Percentiles rank a stretch among this genome's conserved stretches.
These are phyloP conservation scores for Fraxinus baroniana DNA, from an alignment of 305 asterid genomes.

Conservation along the genomic window DNA sequence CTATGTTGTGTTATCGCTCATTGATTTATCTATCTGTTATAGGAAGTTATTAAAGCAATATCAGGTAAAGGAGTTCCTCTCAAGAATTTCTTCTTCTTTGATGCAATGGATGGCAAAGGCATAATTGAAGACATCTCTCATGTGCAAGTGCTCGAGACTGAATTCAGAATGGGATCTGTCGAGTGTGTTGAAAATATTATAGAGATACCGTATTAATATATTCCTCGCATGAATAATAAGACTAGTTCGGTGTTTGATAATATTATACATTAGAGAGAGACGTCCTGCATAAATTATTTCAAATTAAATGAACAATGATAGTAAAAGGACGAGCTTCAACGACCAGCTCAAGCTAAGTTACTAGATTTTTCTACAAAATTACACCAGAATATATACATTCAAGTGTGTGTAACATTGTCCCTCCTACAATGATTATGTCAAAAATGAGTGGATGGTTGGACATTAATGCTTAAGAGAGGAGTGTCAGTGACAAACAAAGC, in stretches of 20 bases:
- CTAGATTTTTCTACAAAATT: neutral
- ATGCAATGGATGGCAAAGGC: slow-evolving; percentile 84
- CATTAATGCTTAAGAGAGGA: neutral
- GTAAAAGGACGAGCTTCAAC: neutral
- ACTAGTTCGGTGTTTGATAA: neutral
- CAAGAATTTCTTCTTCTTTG: slow-evolving; percentile 86
- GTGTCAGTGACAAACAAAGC: neutral
- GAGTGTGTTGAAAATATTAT: neutral
- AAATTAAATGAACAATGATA: neutral
- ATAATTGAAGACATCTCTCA: slow-evolving; percentile 64
- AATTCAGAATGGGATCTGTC: neutral
- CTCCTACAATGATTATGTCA: neutral
- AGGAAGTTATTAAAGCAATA: slow-evolving; percentile 96
- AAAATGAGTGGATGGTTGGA: neutral
- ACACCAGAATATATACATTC: neutral
- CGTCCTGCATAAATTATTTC: neutral
- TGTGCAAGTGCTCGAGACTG: slow-evolving; percentile 16
- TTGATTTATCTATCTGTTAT: neutral
- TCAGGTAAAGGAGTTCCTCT: slow-evolving; percentile 94
- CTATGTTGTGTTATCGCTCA: neutral
- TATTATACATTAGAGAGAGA: too few species aligned
- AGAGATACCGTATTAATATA: neutral
- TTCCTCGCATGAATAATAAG: neutral
- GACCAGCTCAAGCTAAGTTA: neutral
- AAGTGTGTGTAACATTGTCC: neutral